Conservation (phyloP, 2,329 filamentous ascomycete genomes). For the Cladosporium phlei region DNA sequence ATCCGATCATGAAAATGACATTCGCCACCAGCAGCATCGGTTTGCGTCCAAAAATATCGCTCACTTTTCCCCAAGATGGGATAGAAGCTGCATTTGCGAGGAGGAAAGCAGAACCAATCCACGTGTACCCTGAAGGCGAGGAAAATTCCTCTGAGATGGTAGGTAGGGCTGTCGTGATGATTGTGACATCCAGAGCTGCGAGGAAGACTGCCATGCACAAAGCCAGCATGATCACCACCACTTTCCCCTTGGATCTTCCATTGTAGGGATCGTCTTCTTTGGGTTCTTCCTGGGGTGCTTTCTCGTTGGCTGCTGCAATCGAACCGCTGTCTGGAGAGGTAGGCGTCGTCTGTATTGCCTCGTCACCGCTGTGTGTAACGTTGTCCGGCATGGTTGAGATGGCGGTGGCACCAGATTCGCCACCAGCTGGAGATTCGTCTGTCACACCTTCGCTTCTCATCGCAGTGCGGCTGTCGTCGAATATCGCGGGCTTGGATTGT, state of each 20-base stretch:
- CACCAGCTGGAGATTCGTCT: conserved; percentile 19
- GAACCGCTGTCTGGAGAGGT: conserved; percentile 13
- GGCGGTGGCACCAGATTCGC: conserved; percentile 18
- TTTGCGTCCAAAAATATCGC: conserved; percentile 65
- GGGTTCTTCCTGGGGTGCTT: conserved; percentile 16
- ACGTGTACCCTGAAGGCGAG: conserved; percentile 47
- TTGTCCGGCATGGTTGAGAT: conserved; percentile 18
- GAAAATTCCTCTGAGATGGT: conserved; percentile 54
- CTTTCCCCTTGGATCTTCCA: conserved; percentile 34
- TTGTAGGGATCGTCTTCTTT: conserved; percentile 13
- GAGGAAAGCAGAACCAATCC: conserved; percentile 51
- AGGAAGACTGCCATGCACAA: conserved; percentile 53
- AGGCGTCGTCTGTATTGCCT: conserved; percentile 17
- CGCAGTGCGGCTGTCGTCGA: conserved; percentile 1
- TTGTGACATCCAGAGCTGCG: conserved; percentile 59
- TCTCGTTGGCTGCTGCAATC: conserved; percentile 4
- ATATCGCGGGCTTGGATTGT: too few species aligned
- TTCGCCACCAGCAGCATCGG: conserved; percentile 57
- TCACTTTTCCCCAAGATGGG: conserved; percentile 59
- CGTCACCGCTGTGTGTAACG: conserved; percentile 16
- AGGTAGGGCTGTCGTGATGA: conserved; percentile 58
- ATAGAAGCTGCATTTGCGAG: conserved; percentile 48
- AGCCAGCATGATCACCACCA: conserved; percentile 47
- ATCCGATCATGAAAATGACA: conserved; percentile 58
- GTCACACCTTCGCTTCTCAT: conserved; percentile 3